Percentiles rank a stretch among this genome's conserved stretches.
Conservation (phyloP, 805 yeast species). For the Monosporozyma yasuniensis region DNA sequence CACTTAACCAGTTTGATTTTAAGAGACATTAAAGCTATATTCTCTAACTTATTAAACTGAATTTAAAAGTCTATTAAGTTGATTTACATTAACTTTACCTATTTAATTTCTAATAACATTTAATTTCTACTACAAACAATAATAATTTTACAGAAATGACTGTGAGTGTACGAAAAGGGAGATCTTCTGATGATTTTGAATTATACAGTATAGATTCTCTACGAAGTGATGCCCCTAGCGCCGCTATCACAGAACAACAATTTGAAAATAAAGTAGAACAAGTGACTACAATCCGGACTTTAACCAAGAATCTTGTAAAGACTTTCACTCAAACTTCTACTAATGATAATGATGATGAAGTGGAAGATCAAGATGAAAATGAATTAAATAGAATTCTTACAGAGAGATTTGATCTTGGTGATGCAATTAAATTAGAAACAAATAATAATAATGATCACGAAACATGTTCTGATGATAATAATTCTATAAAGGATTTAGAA, state of each 20-base stretch:
- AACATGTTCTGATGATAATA: background rate
- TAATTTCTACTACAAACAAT: background rate
- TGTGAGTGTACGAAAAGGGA: background rate
- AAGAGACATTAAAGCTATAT: no score
- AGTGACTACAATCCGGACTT: background rate
- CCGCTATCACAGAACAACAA: background rate
- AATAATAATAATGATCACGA: background rate
- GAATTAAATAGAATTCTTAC: background rate
- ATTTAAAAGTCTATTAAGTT: no score
- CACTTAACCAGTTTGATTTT: no score
- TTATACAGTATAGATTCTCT: background rate
- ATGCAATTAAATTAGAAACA: conserved; percentile 20
- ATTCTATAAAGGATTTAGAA: background rate
- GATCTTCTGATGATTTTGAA: background rate
- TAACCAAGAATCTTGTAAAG: background rate
- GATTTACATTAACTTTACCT: no score
- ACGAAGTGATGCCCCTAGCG: background rate
- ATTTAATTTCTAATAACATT: background rate
- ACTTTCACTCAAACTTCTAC: background rate
- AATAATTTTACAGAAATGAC: background rate
- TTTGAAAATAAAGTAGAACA: background rate
- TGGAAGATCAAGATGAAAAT: background rate
- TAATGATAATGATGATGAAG: background rate
- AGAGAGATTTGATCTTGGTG: conserved; percentile 21
- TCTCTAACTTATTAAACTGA: no score